phyloP scores from a whole-genome alignment of 2,329 filamentous ascomycete genomes.

The Teratosphaeria destructans region DNA sequence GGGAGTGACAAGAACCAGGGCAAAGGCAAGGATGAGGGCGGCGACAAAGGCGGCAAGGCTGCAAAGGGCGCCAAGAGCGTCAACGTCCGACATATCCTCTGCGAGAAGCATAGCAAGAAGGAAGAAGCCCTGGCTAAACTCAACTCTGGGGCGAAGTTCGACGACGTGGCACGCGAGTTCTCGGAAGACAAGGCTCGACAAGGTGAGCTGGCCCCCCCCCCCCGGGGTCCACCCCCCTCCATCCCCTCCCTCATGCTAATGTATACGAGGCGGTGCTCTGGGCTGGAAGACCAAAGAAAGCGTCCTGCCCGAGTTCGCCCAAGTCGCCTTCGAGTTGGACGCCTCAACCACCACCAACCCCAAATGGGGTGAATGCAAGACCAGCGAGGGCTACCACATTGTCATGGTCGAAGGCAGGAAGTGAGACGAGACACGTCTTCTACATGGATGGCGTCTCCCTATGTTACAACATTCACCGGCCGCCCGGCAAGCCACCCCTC shows the following conservation, averaged over 20 bases:
- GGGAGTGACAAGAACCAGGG: constrained; percentile 13
- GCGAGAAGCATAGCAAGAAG: constrained; percentile 67
- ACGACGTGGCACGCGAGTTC: constrained; percentile 61
- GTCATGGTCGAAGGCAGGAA: constrained; percentile 65
- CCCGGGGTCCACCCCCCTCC: not conserved
- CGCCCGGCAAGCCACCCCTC: constrained; percentile 35
- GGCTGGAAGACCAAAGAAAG: constrained; percentile 64
- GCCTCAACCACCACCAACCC: constrained; percentile 54
- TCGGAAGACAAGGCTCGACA: constrained; percentile 66
- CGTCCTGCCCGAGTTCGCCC: constrained; percentile 59
- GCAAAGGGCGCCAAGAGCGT: constrained; percentile 54
- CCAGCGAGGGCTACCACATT: constrained; percentile 67
- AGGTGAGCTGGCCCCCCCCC: constrained; percentile 3
- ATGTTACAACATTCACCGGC: constrained; percentile 27
- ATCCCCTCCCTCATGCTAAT: not conserved
- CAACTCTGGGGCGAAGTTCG: constrained; percentile 57
- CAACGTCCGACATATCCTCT: constrained; percentile 67
- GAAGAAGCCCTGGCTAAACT: constrained; percentile 64
- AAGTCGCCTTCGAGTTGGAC: constrained; percentile 59
- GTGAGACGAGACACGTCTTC: constrained; percentile 19
- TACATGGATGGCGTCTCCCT: not conserved
- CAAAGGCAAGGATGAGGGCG: constrained; percentile 17
- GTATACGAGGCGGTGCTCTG: constrained; percentile 50
- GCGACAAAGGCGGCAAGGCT: constrained; percentile 9
- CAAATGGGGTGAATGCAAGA: constrained; percentile 61